These are phyloP conservation scores for Cucurbita ficifolia DNA, from an alignment of 306 rosid species.

Conservation along the genomic window DNA sequence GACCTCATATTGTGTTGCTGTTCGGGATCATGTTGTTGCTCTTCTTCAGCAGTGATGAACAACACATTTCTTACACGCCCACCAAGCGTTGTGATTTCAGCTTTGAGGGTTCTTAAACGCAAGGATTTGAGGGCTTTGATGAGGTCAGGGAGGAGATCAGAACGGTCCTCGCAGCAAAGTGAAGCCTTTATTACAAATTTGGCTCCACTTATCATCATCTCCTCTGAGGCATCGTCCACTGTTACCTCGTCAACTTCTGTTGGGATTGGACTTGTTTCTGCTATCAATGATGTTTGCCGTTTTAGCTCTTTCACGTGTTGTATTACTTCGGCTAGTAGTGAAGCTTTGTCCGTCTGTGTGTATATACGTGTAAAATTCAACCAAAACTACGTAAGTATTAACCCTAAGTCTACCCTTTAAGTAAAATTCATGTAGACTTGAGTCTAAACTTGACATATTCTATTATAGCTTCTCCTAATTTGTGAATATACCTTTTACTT, in stretches of 20 bases:
- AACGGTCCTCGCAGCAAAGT: constrained; percentile 72
- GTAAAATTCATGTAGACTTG: too few relatives aligned
- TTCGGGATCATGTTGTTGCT: not conserved
- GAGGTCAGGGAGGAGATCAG: constrained; percentile 74
- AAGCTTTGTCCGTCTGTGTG: constrained; percentile 81
- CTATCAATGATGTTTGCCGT: constrained; percentile 64
- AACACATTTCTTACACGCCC: constrained; percentile 72
- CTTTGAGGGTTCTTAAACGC: constrained; percentile 55
- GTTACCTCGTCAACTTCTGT: constrained; percentile 58
- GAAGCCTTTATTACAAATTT: constrained; percentile 70
- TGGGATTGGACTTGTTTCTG: constrained; percentile 69
- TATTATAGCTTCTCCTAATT: too few relatives aligned
- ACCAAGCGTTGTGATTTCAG: constrained; percentile 73
- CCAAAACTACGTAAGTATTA: too few relatives aligned
- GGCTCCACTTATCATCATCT: constrained; percentile 12
- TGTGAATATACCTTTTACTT: too few relatives aligned
- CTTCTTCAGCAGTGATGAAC: constrained; percentile 55
- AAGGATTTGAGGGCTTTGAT: constrained; percentile 55
- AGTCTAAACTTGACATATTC: too few relatives aligned
- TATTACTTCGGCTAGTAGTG: constrained; percentile 72
- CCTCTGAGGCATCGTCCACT: constrained; percentile 45
- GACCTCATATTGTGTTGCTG: constrained; percentile 45
- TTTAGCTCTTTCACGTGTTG: constrained; percentile 84
- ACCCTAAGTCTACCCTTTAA: too few relatives aligned
- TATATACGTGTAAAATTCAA: not conserved